Evolutionary conservation across 306 rosid species (phyloP), one percentile per base, ranked within the genome.

Genomic region (Castanopsis chinensis): DNA sequence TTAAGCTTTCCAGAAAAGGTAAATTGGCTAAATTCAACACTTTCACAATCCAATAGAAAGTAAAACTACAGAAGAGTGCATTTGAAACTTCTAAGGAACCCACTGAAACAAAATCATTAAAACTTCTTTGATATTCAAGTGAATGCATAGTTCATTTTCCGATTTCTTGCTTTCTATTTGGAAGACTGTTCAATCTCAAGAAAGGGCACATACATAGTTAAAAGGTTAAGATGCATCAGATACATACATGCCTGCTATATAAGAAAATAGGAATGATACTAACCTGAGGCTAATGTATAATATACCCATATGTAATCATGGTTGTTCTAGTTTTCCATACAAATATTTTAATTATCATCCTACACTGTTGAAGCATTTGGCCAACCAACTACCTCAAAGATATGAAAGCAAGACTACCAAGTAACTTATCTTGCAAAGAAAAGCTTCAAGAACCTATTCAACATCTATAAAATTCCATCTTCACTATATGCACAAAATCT

Each of bases 311-410:
- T 67, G 49, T 18, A 30, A 33, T 61, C 28, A 73, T 7, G 57
- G 76, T 28, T 35, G 81, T 60, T 78, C 71, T 18, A 73, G 69
- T 59, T 78, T 77, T 72, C 78, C 52, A 28, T 56, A 56, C 32
- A 74, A 45, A 27, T 49, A 73, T 25, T 74, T 61, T 58, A 69
- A 53, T 57, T 53, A 54, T 68, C 54, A 77, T 43, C 68, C 35
- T 61, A 61, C 28, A 13, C 14, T 45, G 52, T 45, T 45, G 52
- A 45, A 45, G 52, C 52, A 45, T 45, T 11, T 45, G 52, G 52
- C 52, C 15, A 11, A 45, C 52, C 52, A 45, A 45, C 52, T 45
- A 45, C 52, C 52, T 45, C 52, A 45, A 45, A 45, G 52, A 45
- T 9, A 45, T 11, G 52, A 45, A 45, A 45, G 52, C 52, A 45